phyloP scores from a whole-genome alignment of 1,284 basidiomycete genomes.

The Rhodotorula sp. region DNA sequence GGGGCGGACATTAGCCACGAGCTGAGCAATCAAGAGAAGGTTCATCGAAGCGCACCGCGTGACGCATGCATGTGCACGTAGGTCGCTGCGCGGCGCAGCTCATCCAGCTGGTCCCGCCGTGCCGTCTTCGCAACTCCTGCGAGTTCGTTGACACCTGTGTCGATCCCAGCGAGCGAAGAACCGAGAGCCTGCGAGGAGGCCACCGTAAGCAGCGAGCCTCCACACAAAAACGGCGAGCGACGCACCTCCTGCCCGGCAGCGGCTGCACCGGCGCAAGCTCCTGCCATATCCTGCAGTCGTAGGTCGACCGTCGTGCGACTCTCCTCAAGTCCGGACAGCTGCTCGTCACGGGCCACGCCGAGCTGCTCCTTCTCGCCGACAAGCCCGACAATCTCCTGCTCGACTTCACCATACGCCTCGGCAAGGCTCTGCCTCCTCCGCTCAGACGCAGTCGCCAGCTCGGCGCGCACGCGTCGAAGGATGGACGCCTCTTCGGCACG shows the following conservation, averaged over 20 bases:
- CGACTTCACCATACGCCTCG: not conserved
- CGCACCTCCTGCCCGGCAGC: not conserved
- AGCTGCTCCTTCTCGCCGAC: not conserved
- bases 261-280: not conserved
- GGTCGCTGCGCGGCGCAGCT: not conserved
- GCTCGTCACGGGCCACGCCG: not conserved
- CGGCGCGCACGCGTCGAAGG: not conserved
- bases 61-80: not conserved
- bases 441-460: not conserved
- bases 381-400: not conserved
- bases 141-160: no score
- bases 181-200: not conserved
- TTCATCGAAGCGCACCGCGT: not conserved
- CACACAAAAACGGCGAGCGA: no score
- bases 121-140: not conserved
- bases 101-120: not conserved
- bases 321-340: not conserved
- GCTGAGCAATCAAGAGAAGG: not conserved
- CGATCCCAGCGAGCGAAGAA: not conserved
- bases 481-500: slow-evolving; percentile 10
- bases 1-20: not conserved
- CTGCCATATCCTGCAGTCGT: not conserved
- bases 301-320: not conserved
- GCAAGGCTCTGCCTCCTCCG: not conserved
- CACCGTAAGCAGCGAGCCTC: not conserved